Evolutionary conservation across 805 yeast species (phyloP).

Genomic region (Ascoidea asiatica): DNA sequence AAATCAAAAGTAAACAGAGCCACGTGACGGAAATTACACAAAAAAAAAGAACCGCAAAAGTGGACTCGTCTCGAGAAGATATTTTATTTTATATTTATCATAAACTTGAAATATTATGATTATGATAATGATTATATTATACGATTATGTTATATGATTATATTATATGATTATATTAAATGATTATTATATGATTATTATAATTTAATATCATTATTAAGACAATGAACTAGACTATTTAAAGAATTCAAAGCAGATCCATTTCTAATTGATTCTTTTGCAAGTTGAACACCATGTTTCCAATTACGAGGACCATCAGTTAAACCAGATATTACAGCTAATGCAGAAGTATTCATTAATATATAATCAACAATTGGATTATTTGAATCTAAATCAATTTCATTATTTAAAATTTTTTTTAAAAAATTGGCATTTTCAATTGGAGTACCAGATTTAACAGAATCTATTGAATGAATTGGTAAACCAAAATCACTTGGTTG

Average conservation of each 20-base stretch:
- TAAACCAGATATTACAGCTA: conserved; percentile 65
- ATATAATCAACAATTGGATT: conserved; percentile 78
- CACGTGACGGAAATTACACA: too few species aligned
- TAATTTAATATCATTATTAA: too few species aligned
- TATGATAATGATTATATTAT: too few species aligned
- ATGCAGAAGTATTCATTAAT: conserved; percentile 77
- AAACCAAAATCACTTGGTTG: conserved; percentile 75
- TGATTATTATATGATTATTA: too few species aligned
- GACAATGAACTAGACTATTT: conserved; percentile 13
- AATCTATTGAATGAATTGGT: conserved; percentile 49
- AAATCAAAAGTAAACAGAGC: too few species aligned
- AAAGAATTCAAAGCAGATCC: conserved; percentile 60
- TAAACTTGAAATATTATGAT: too few species aligned
- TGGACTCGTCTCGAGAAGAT: too few species aligned
- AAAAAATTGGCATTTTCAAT: conserved; percentile 62
- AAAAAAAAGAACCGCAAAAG: too few species aligned
- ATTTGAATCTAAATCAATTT: conserved; percentile 29
- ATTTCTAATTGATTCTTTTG: conserved; percentile 48
- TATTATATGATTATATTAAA: too few species aligned
- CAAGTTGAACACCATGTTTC: conserved; percentile 66
- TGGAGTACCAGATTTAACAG: conserved; percentile 80
- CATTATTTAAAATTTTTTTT: conserved; percentile 27
- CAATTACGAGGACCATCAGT: conserved; percentile 46
- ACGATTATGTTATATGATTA: too few species aligned
- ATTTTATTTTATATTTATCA: too few species aligned